phyloP scores from a whole-genome alignment of 345 rosid genomes.

The Gossypium anomalum region DNA sequence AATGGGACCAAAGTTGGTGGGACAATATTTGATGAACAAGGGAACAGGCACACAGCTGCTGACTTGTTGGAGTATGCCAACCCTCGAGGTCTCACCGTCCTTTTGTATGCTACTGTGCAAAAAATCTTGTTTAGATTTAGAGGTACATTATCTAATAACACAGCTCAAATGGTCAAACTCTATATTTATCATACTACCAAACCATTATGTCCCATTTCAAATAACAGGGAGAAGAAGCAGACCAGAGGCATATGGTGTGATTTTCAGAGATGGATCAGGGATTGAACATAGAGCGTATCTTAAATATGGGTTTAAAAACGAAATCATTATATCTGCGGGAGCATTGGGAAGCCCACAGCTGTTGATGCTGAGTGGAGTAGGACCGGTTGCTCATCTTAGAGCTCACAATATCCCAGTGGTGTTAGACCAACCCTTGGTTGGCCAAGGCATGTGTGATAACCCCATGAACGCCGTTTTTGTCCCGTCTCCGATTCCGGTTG shows the following conservation, averaged over 20 bases:
- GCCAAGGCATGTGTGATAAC: constrained; percentile 70
- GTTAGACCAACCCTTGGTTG: constrained; percentile 46
- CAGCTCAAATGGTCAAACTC: too few species aligned
- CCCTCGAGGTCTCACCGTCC: constrained; percentile 43
- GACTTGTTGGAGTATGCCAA: constrained; percentile 56
- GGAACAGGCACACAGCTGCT: constrained; percentile 72
- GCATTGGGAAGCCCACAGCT: constrained; percentile 78
- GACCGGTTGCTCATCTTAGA: constrained; percentile 47
- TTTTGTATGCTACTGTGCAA: constrained; percentile 54
- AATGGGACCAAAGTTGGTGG: constrained; percentile 75
- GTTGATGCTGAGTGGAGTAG: constrained; percentile 65
- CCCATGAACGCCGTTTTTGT: constrained; percentile 66
- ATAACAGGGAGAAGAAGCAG: constrained; percentile 21
- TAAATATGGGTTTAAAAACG: constrained; percentile 35
- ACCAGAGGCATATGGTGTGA: constrained; percentile 55
- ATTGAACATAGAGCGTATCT: constrained; percentile 40
- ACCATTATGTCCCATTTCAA: neutral
- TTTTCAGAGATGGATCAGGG: constrained; percentile 41
- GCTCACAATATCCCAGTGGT: constrained; percentile 42
- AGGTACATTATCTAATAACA: constrained; percentile 20
- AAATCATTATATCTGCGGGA: constrained; percentile 56
- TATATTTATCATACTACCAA: too few species aligned
- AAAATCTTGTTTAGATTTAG: constrained; percentile 35
- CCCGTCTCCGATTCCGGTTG: constrained; percentile 61
- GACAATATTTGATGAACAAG: constrained; percentile 54